Base-by-base conservation (phyloP, 306 rosid species). In the Oemleria cerasiformis region DNA sequence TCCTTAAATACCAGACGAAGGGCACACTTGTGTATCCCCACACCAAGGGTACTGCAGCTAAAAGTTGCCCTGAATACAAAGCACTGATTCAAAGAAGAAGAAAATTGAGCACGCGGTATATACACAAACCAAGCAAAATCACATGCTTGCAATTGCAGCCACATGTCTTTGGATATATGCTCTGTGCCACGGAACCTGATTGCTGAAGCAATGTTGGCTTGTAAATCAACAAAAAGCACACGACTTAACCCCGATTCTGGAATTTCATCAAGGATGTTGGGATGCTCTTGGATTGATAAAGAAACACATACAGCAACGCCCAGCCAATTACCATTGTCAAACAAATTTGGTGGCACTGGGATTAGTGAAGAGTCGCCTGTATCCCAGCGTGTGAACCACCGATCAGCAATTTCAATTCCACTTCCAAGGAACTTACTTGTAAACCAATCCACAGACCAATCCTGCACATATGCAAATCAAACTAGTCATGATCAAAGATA, bases 261-360 rank as follows among this genome's bases (percentile, higher is more conserved):
- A 65, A 13, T 9, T 25, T n/a, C 36, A 19, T 16, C 11, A 45
- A 44, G 44, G 13, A 21, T 21, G 53, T 13, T 43, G 13, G 69
- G 54, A 65, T 66, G 57, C 9, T 62, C 40, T 14, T 63, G 63
- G n/a, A 13, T 6, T 11, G 48, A 58, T n/a, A 10, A 4, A 16
- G 40, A 17, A 43, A 14, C 34, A 54, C 38, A 53, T 7, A 73
- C 4, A 4, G 64, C 71, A 41, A 73, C 15, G 9, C 77, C 77
- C 19, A 64, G 38, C 56, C 77, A 63, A 4, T 9, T n/a, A 56
- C 34, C 53, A 15, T 74, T 57, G 17, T 74, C 48, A 4, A 16
- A 38, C 25, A 51, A 12, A 51, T 68, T 36, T 68, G 54, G 66
- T 14, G 63, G 48, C 3, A 62, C 23, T 38, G 66, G 57, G 34